A percentile compares a stretch with the other conserved stretches of the same genome.
These are phyloP conservation scores for Colletotrichum sp. DNA, from an alignment of 2,329 filamentous ascomycete genomes.

Conservation along the genomic window DNA sequence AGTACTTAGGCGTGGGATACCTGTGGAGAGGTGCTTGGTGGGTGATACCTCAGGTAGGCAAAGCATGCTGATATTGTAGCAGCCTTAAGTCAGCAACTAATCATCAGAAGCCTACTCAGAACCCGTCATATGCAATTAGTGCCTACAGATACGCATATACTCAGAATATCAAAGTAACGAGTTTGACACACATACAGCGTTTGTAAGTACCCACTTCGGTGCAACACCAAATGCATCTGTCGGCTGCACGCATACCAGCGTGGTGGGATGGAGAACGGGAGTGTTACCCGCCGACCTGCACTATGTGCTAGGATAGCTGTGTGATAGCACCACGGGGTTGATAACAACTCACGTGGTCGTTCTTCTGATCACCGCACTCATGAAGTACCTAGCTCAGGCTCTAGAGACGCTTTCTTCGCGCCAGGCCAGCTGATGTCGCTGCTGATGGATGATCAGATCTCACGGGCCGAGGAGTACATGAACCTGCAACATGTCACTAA, in stretches of 20 bases:
- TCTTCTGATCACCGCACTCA: not conserved
- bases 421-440: not conserved
- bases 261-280: not conserved
- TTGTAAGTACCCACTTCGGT: not conserved
- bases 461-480: not conserved
- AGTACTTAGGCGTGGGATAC: not conserved
- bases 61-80: not conserved
- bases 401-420: not conserved
- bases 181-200: not conserved
- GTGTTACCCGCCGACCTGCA: not conserved
- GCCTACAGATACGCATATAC: not conserved
- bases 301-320: not conserved
- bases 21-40: not conserved
- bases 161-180: not conserved
- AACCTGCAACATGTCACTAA: not conserved
- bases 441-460: not conserved
- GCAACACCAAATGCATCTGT: not conserved
- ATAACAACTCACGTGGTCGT: not conserved
- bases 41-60: too few relatives aligned
- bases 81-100: not conserved
- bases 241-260: not conserved
- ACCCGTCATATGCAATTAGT: not conserved
- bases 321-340: not conserved
- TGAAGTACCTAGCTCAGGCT: not conserved
- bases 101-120: not conserved